Percentiles rank a stretch among this genome's conserved stretches.
phyloP scores from a whole-genome alignment of 352 stramenopile genomes.

The Globisporangium cederbergense region DNA sequence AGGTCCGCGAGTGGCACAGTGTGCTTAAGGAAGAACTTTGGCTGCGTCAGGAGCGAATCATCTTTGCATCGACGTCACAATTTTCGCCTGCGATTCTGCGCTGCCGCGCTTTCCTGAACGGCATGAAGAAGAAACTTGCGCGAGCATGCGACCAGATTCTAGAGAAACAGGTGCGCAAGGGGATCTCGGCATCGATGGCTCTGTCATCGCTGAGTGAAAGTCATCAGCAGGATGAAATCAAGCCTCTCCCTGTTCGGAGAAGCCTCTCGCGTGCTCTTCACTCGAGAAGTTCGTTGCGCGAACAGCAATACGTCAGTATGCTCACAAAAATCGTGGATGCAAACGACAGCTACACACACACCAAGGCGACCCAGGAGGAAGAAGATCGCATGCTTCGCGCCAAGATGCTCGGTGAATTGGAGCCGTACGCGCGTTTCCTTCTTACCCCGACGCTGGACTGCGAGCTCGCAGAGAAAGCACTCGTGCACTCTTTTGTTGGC shows the following conservation, averaged over 20 bases:
- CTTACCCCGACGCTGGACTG: conserved; percentile 46
- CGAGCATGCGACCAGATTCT: conserved; percentile 23
- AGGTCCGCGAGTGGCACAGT: conserved; percentile 49
- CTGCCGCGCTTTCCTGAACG: conserved; percentile 58
- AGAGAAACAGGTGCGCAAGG: conserved; percentile 21
- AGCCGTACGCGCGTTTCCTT: conserved; percentile 45
- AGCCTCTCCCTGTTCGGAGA: not conserved
- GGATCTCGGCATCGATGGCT: not conserved
- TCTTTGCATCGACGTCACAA: conserved; percentile 39
- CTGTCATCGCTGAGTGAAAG: not conserved
- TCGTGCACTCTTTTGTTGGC: conserved; percentile 58
- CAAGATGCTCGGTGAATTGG: conserved; percentile 35
- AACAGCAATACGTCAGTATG: conserved; percentile 12
- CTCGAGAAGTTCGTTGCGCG: conserved; percentile 1
- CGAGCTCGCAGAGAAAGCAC: conserved; percentile 33
- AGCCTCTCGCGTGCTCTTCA: conserved; percentile 7
- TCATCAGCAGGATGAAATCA: not conserved
- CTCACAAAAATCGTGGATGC: conserved; percentile 3
- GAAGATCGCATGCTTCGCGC: conserved; percentile 7
- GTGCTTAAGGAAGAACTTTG: conserved; percentile 54
- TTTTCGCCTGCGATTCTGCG: conserved; percentile 41
- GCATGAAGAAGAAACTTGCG: conserved; percentile 41
- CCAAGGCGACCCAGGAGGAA: conserved; percentile 17
- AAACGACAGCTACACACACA: not conserved
- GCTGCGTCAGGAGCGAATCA: conserved; percentile 48